Evolutionary conservation across 768 basidiomycete species (phyloP), one percentile per base, ranked within the genome.

Genomic region (Galerina sulciceps): DNA sequence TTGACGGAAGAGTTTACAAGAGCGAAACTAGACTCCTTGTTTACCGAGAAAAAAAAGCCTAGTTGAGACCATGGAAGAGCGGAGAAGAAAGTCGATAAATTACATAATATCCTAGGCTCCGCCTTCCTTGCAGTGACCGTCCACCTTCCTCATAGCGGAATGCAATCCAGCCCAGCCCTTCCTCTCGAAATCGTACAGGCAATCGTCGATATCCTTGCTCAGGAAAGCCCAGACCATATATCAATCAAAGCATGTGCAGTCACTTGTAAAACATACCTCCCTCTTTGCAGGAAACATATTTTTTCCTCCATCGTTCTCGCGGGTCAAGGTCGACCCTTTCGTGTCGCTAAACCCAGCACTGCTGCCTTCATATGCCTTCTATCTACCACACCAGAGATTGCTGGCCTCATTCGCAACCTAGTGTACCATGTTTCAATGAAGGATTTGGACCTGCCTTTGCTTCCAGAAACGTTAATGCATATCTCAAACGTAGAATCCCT

Each of bases 401-500:
- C 56, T 17, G 56, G 34, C 18, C 42, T 42, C 34, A 50, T 57
- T 37, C 56, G 56, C 20, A 23, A 48, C 20, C n/a, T 57, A 1
- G 4, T 49, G 3, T 57, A 36, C 13, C n/a, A n/a, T 18, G 22
- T 34, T 36, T 57, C 22, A 26, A 11, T 5, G n/a, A 37, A 50
- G 15, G 56, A 57, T 15, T 22, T 48, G 0, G 35, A 48, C 15
- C 26, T 14, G 10, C 34, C 23, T 9, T 48, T 40, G 17, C 22
- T 50, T 11, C 31, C 8, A n/a, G n/a, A n/a, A n/a, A n/a, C n/a
- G n/a, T n/a, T n/a, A n/a, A n/a, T n/a, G n/a, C n/a, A n/a, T n/a
- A n/a, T n/a, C n/a, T n/a, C n/a, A n/a, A n/a, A n/a, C n/a, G n/a
- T 57, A 22, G 47, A 57, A 50, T 57, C 36, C 9, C 56, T 57